phyloP scores from a whole-genome alignment of 2,329 filamentous ascomycete species.

The Diplodia corticola region DNA sequence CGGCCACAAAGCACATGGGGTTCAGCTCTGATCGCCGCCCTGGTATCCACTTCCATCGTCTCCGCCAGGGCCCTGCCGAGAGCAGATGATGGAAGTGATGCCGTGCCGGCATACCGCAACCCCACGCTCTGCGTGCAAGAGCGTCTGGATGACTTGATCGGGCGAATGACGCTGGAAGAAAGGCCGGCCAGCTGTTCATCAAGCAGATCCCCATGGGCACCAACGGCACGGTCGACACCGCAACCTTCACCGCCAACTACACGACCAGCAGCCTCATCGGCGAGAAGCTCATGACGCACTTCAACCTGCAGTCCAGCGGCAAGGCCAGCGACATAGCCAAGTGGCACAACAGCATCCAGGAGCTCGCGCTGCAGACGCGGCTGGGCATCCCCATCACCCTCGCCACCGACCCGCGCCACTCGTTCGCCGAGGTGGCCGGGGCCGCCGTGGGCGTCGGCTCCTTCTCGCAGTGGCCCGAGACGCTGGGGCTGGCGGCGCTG shows the following conservation, averaged over 20 bases:
- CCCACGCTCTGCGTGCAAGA: slow-evolving; percentile 46
- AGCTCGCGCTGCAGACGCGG: slow-evolving; percentile 46
- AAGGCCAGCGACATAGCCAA: slow-evolving; percentile 46
- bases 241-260: slow-evolving; percentile 32
- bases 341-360: slow-evolving; percentile 48
- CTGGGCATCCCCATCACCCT: slow-evolving; percentile 53
- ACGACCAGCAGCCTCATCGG: slow-evolving; percentile 29
- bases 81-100: slow-evolving; percentile 20
- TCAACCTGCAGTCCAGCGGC: slow-evolving; percentile 46
- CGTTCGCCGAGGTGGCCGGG: slow-evolving; percentile 47
- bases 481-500: slow-evolving; percentile 52
- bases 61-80: not conserved
- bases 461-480: slow-evolving; percentile 56
- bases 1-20: not conserved
- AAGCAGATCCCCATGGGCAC: slow-evolving; percentile 36
- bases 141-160: slow-evolving; percentile 49
- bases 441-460: slow-evolving; percentile 46
- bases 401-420: slow-evolving; percentile 51
- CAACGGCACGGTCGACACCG: slow-evolving; percentile 36
- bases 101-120: slow-evolving; percentile 37
- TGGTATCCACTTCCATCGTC: not conserved
- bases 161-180: slow-evolving; percentile 51
- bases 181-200: slow-evolving; percentile 53
- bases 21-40: not conserved
- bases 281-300: slow-evolving; percentile 47